Evolutionary conservation across 805 yeast genomes (phyloP), one percentile per base, ranked within the genome.

Genomic region (Metschnikowia arizonensis): DNA sequence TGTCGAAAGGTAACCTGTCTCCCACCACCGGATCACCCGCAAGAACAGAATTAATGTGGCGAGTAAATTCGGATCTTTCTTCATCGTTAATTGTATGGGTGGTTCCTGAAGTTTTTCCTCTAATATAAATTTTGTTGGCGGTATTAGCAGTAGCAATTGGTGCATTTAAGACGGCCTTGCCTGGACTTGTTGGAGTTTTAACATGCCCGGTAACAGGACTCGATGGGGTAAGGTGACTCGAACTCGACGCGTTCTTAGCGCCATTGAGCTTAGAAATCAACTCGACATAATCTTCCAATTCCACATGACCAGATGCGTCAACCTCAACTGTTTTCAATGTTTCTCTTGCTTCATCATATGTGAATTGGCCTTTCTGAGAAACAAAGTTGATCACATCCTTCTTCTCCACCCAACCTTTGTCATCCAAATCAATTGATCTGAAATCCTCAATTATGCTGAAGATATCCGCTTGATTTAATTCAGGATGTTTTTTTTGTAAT

Each of bases 31-130:
- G 62, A 64, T 93, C 99, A 15, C 95, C 98, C 5, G 89, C 81
- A 47, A 93, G 77, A 5, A 89, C 97, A 37, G 88, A 77, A 65
- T 93, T 93, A 68, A 93, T 90, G 66, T 93, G 99, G 60, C 95
- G 82, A 4, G 98, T 93, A 69, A 93, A 93, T 73, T 89, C 97
- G 19, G 86, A 76, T 65, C 97, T 80, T 69, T 93, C 99, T 73
- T 93, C 99, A 60, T 91, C 97, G 64, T 93, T 89, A 63, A 93
- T 90, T 2, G 97, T 88, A 65, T 93, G 99, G 1, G 96, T 86
- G 15, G 95, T 88, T 41, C 97, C 97, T 1, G 95, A 78, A n/a
- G 88, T 78, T 38, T 84, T 78, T 44, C 96, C 97, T 31, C 85
- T 79, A 38, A 90, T 86, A 50, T 87, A 83, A 46, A 93, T 89